Base-by-base conservation (phyloP, 345 rosid genomes). In the Eucalyptus paniculata region DNA sequence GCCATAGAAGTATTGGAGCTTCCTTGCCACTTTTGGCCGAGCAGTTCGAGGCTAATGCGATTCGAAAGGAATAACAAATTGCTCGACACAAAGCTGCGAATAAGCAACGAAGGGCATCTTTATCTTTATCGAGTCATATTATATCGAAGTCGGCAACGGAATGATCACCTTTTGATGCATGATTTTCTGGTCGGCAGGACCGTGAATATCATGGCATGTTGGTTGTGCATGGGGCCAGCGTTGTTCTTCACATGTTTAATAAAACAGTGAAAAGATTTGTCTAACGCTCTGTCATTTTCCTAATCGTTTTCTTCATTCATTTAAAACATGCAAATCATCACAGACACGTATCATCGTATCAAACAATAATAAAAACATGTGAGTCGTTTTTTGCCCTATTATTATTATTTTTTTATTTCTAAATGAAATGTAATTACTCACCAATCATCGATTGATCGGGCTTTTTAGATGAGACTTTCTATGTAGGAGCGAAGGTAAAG, bases 261-360 rank as follows among this genome's bases (percentile, higher is more conserved):
- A 11, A 21, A 40, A 12, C 83, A 6, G 47, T 23, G 30, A 23
- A 77, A 77, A 77, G 30, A 42, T 21, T 37, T 40, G 9, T 3
- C 12, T 3, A 19, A 1, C 6, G 2, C 30, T 19, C 2, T 7
- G 21, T 15, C 40, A n/a, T n/a, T n/a, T n/a, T 65, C 5, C 10
- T 12, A 2, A 3, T 6, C 28, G 0, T 77, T 4, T 40, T 21
- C 9, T 77, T 40, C 9, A 2, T 45, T 40, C 24, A 4, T 77
- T 21, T 4, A 40, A 37, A 77, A 21, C 47, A 9, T 8, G 47
- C 9, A 21, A 40, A 40, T 37, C 40, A 17, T 8, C 40, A 5
- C 32, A 32, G 17, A n/a, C 77, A 16, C 77, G 3, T 15, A 4
- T 65, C 5, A 40, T 21, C 47, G 3, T 40, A 21, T 4, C 15